Evolutionary conservation across 1,284 basidiomycete species (phyloP).

Genomic region (Cryptococcus floricola): DNA sequence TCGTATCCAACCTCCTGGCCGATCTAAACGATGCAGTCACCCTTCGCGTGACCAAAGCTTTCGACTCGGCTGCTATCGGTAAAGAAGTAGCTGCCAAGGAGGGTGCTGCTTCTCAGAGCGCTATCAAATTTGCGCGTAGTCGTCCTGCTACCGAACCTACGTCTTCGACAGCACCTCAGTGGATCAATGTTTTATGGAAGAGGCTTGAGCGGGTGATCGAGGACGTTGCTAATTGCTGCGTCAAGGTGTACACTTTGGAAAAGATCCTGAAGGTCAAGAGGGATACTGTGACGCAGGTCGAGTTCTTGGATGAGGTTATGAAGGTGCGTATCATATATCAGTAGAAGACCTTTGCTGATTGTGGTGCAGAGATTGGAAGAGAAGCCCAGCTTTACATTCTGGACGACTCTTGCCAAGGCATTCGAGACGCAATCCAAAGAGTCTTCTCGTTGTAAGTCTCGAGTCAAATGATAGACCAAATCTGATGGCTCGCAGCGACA

Average conservation of each 20-base stretch:
- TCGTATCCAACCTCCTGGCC: slow-evolving; percentile 72
- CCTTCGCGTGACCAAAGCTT: slow-evolving; percentile 70
- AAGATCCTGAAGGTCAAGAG: slow-evolving; percentile 86
- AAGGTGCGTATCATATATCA: slow-evolving; percentile 55
- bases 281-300: slow-evolving; percentile 67
- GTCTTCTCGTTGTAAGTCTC: not conserved
- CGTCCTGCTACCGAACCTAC: slow-evolving; percentile 73
- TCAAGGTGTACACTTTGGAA: slow-evolving; percentile 92
- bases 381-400: slow-evolving; percentile 85
- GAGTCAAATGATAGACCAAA: no score
- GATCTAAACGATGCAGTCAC: slow-evolving; percentile 83
- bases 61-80: slow-evolving; percentile 80
- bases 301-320: slow-evolving; percentile 89
- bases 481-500: slow-evolving; percentile 36
- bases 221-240: slow-evolving; percentile 84
- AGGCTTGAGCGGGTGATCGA: slow-evolving; percentile 77
- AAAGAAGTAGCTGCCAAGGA: slow-evolving; percentile 68
- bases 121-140: slow-evolving; percentile 47
- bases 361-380: slow-evolving; percentile 70
- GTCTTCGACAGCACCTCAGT: slow-evolving; percentile 72
- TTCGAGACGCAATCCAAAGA: slow-evolving; percentile 77
- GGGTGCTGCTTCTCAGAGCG: slow-evolving; percentile 15
- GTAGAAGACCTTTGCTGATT: not conserved
- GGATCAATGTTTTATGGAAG: slow-evolving; percentile 74
- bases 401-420: slow-evolving; percentile 74